These are phyloP conservation scores for Cinnamomum micranthum DNA, from an alignment of 164 flowering plant genomes.

Conservation along the genomic window DNA sequence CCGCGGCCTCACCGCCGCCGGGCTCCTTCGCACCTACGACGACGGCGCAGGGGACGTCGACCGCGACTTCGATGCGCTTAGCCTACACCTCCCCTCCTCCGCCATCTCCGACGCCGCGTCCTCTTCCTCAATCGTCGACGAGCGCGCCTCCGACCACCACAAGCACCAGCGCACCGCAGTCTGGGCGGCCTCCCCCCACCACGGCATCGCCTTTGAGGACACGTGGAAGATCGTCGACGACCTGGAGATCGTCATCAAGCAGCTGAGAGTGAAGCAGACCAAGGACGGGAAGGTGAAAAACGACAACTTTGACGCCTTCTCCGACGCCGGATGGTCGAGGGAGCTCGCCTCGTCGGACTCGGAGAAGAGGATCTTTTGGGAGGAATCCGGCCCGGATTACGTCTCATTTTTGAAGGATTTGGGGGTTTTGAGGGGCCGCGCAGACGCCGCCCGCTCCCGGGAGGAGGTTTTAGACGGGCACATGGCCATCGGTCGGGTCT, in stretches of 20 bases:
- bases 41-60: slow-evolving; percentile 99
- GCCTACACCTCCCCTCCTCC: slow-evolving; percentile 40
- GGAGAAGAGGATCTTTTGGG: slow-evolving; percentile 76
- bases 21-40: slow-evolving; percentile 85
- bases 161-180: slow-evolving; percentile 79
- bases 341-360: slow-evolving; percentile 86
- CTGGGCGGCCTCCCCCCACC: slow-evolving; percentile 91
- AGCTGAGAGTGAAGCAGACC: slow-evolving; percentile 70
- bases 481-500: slow-evolving; percentile 91
- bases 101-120: slow-evolving; percentile 29
- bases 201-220: slow-evolving; percentile 86
- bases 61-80: slow-evolving; percentile 89
- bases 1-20: slow-evolving; percentile 75
- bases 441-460: slow-evolving; percentile 77
- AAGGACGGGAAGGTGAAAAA: slow-evolving; percentile 67
- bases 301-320: slow-evolving; percentile 74
- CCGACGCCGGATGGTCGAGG: slow-evolving; percentile 96
- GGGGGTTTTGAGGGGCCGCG: slow-evolving; percentile 65
- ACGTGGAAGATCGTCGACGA: slow-evolving; percentile 97
- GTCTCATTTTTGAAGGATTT: slow-evolving; percentile 69
- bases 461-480: slow-evolving; percentile 96
- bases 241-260: slow-evolving; percentile 80
- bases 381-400: slow-evolving; percentile 72
- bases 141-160: slow-evolving; percentile 38
- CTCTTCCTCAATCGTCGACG: slow-evolving; percentile 63